Conservation (phyloP, 345 rosid species). For the Xanthoceras sorbifolium region DNA sequence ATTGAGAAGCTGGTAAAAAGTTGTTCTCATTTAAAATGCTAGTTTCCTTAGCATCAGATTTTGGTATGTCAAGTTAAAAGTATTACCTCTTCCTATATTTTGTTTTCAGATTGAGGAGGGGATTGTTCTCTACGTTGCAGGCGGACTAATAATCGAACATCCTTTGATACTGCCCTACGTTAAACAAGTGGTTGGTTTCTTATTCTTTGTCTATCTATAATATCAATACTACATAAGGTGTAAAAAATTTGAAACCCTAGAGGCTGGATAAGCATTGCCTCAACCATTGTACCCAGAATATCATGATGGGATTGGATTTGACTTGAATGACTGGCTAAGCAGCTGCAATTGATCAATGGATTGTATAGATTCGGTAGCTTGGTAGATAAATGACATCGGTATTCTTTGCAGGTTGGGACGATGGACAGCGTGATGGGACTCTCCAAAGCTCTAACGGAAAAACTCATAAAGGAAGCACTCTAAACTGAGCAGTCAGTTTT, state of each 20-base stretch:
- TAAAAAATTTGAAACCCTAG: neutral
- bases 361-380: neutral
- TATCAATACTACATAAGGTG: neutral
- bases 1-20: conserved; percentile 78
- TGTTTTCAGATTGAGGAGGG: conserved; percentile 74
- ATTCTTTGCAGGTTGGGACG: conserved; percentile 68
- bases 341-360: neutral
- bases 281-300: no score
- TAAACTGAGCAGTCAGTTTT: conserved; percentile 13
- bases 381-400: conserved; percentile 10
- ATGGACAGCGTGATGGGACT: conserved; percentile 97
- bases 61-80: neutral
- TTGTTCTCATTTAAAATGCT: neutral
- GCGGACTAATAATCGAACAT: conserved; percentile 81
- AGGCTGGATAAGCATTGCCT: neutral
- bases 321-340: neutral
- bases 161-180: conserved; percentile 65
- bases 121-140: conserved; percentile 71
- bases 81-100: neutral
- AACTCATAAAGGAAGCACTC: conserved; percentile 61
- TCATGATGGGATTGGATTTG: no score
- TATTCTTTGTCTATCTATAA: conserved; percentile 3
- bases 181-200: conserved; percentile 73
- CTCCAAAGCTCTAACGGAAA: conserved; percentile 67
- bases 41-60: neutral